Evolutionary conservation across 2,329 filamentous ascomycete species (phyloP), one percentile per base, ranked within the genome.

Genomic region (Didymella glomerata): DNA sequence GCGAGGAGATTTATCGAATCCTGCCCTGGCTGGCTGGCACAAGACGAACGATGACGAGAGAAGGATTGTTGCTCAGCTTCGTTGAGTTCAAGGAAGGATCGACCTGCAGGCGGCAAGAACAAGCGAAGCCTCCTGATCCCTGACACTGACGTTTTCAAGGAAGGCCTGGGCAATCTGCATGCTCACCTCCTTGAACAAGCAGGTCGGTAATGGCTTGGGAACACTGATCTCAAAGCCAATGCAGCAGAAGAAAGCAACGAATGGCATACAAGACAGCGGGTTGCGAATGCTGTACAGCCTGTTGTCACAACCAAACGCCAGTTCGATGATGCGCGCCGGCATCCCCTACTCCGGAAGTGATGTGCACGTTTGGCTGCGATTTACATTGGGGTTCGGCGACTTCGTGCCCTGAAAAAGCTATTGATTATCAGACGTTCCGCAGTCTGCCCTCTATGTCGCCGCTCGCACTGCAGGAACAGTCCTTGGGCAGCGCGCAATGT

Each of bases 311-410:
- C 57, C 52, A 54, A 50, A 47, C 45, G 56, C 56, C 61, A 56
- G 57, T 48, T 38, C 57, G 20, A 52, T 66, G 51, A 61, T 61
- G 58, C 49, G 63, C 64, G 59, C 53, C 48, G 27, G 56, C 47
- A 59, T 50, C 11, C 32, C 56, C 60, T 59, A 53, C 55, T 61
- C 60, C 42, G 63, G 62, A 34, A 60, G 56, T 56, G 45, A 66
- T 62, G 52, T 58, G 63, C 63, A 49, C 27, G 45, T 46, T 45
- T 58, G 47, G 52, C 54, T 46, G 56, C 50, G 61, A 62, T 61
- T 58, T 54, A 48, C 60, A 41, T 45, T 50, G 44, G 36, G 40
- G 27, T 57, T 66, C 62, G 64, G 56, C 64, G 64, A 66, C 64
- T 51, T 60, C 50, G 34, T 30, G 20, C 36, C 48, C 44, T 56